Evolutionary conservation across 2,329 filamentous ascomycete species (phyloP).

Genomic region (Knoxdaviesia capensis): DNA sequence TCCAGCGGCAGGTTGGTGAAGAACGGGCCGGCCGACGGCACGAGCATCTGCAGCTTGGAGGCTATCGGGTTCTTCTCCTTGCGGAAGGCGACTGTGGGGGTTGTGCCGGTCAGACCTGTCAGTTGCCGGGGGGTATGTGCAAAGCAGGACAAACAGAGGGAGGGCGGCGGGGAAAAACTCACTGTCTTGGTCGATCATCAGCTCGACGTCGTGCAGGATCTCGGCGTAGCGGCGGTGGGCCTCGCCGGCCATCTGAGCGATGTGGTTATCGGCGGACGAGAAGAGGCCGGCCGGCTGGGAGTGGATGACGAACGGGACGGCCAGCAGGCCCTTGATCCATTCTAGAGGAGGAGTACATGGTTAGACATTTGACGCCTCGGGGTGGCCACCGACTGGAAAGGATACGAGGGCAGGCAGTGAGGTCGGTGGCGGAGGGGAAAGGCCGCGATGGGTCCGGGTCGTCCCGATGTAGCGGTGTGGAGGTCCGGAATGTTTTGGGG

Average conservation of each 20-base stretch:
- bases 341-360: conserved; percentile 25
- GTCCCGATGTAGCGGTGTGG: not conserved
- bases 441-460: not conserved
- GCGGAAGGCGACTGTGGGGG: conserved; percentile 45
- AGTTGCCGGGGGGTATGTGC: conserved; percentile 1
- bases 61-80: conserved; percentile 41
- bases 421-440: not conserved
- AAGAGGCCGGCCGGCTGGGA: conserved; percentile 84
- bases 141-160: not conserved
- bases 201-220: conserved; percentile 85
- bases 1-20: conserved; percentile 77
- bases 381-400: not conserved
- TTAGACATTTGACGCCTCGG: not conserved
- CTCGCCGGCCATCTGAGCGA: conserved; percentile 55
- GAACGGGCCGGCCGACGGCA: conserved; percentile 81
- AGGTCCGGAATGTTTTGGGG: not conserved
- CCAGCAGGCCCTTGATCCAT: conserved; percentile 92
- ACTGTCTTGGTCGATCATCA: conserved; percentile 86
- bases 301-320: conserved; percentile 89
- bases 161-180: conserved; percentile 7
- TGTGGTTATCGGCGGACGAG: conserved; percentile 42
- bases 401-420: not conserved
- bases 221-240: conserved; percentile 82
- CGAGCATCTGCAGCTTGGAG: conserved; percentile 81
- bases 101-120: not conserved